A percentile compares a stretch with the other conserved stretches of the same genome.
These are phyloP conservation scores for Suhomyces atakaporum DNA, from an alignment of 1,139 yeast species.

Conservation along the genomic window DNA sequence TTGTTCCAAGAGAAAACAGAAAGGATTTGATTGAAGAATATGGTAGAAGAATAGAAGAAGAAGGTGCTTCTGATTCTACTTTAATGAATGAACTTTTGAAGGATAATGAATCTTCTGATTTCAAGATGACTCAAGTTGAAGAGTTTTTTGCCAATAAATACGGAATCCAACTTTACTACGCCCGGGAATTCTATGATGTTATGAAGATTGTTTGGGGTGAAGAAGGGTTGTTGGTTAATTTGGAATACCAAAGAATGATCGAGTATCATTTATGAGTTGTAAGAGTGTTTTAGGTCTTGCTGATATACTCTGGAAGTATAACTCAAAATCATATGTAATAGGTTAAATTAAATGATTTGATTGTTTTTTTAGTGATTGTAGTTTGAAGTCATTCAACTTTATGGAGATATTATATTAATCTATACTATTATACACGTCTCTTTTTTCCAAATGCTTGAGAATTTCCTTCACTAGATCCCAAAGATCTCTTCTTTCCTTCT, in stretches of 20 bases:
- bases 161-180: slow-evolving; percentile 62
- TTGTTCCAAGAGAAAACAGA: slow-evolving; percentile 71
- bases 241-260: slow-evolving; percentile 33
- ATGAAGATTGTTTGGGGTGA: slow-evolving; percentile 67
- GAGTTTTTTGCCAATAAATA: slow-evolving; percentile 49
- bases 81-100: slow-evolving; percentile 37
- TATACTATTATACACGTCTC: slow-evolving; percentile 20
- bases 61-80: slow-evolving; percentile 18
- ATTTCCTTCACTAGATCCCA: slow-evolving; percentile 42
- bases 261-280: slow-evolving; percentile 44
- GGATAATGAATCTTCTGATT: slow-evolving; percentile 36
- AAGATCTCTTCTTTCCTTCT: slow-evolving; percentile 68
- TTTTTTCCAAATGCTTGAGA: slow-evolving; percentile 39
- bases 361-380: too few species aligned
- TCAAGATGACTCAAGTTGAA: slow-evolving; percentile 46
- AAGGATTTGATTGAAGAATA: slow-evolving; percentile 68
- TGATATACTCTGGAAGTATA: background rate
- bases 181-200: slow-evolving; percentile 79
- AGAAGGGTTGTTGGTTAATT: slow-evolving; percentile 32
- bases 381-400: too few species aligned
- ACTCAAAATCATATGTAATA: too few species aligned
- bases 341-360: too few species aligned
- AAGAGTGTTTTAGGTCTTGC: too few species aligned
- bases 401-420: slow-evolving; percentile 3
- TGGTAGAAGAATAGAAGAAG: slow-evolving; percentile 39